Base-by-base conservation (phyloP, 306 rosid genomes). In the Corylus avellana region DNA sequence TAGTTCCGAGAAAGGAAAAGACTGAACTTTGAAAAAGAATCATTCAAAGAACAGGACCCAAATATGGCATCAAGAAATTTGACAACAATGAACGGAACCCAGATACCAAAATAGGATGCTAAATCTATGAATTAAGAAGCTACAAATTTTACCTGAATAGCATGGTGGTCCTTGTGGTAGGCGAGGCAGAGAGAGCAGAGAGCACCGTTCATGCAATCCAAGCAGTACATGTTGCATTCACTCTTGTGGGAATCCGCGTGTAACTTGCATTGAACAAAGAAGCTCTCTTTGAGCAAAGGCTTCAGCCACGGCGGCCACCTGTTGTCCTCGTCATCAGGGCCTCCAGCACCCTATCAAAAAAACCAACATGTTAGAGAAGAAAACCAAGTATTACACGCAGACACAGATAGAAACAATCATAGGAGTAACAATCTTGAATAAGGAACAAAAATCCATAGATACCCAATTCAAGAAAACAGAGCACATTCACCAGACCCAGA, bases 241-340 rank as follows among this genome's bases (percentile, higher is more conserved):
- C 98, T 93, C 85, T 93, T 96, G 88, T 93, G 99, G 0, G 97
- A 93, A 83, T 93, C 97, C 6, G 91, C 96, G 57, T 96, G 99
- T 10, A 81, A 68, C 84, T 91, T 88, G 92, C 99, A 96, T 82
- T 90, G 99, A 88, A 89, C 99, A 75, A 96, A 96, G 88, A 96
- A 96, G 79, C 75, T 84, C 80, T 96, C 99, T 58, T 70, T 81
- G 1, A 96, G 91, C 53, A 96, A 84, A 72, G 99, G 98, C 75
- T 89, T 91, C 93, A 96, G 84, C 99, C 99, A 96, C 76, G 99
- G 99, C 37, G 99, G 99, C 99, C 99, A 96, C 87, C 94, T 86
- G 66, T 83, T 84, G 68, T 91, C 97, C 62, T 92, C 96, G 7
- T 93, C 99, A 22, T 88, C 98, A 63, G 95, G 97, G 2, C 97